Evolutionary conservation across 371 early-diverging fungal genomes (phyloP).

Genomic region (Rhizomucor pusillus): DNA sequence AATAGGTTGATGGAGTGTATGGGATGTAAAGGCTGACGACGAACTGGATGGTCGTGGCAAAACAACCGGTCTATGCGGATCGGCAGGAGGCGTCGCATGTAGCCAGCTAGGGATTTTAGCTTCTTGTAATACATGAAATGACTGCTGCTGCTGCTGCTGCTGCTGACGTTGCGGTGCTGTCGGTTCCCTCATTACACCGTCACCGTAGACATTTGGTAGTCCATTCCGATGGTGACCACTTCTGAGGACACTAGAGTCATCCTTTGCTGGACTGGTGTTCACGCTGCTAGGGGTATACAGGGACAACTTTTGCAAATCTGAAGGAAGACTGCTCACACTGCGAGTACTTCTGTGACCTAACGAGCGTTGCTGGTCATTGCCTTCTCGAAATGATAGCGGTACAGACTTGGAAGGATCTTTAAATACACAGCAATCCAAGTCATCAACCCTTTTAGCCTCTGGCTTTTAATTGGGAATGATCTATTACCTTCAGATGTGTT

Average conservation of each 20-base stretch:
- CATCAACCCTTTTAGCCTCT: background rate
- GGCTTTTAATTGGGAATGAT: background rate
- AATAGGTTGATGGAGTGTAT: constrained; percentile 8
- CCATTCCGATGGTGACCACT: too few relatives aligned
- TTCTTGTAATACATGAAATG: background rate
- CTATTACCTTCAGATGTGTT: constrained; percentile 12
- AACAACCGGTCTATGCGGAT: constrained; percentile 2
- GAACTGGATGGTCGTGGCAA: constrained; percentile 2
- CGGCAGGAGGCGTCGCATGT: background rate
- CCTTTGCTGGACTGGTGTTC: constrained; percentile 3
- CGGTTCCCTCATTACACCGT: background rate
- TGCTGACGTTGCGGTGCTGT: constrained; percentile 2
- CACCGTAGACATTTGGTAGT: background rate
- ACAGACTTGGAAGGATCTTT: background rate
- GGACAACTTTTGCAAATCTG: constrained; percentile 19
- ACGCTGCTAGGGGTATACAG: constrained; percentile 12
- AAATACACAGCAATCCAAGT: background rate
- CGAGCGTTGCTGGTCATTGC: constrained; percentile 2
- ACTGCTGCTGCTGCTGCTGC: background rate
- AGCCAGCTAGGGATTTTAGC: constrained; percentile 11
- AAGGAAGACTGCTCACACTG: constrained; percentile 20
- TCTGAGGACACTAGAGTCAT: background rate
- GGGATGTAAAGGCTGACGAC: constrained; percentile 4
- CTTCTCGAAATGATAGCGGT: background rate
- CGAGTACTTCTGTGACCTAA: constrained; percentile 17